phyloP scores from a whole-genome alignment of 305 asterid genomes.

The Solanum aculeatissimum region DNA sequence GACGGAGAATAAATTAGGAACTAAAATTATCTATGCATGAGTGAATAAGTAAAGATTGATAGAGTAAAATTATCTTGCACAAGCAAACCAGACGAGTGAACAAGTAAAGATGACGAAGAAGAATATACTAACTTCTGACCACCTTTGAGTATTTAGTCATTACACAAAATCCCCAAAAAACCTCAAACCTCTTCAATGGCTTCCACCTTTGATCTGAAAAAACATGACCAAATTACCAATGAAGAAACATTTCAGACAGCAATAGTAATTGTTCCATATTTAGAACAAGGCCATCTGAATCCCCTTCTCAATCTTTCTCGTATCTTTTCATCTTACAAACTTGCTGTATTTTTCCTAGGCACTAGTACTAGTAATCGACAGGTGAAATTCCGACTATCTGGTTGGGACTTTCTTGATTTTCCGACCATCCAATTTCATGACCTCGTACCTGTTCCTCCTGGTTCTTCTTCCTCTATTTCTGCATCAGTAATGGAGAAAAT shows the following conservation, averaged over 20 bases:
- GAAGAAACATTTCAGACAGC: not conserved
- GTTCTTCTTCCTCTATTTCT: not conserved
- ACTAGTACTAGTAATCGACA: not conserved
- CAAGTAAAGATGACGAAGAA: too few relatives aligned
- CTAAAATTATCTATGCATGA: too few relatives aligned
- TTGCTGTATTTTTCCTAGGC: not conserved
- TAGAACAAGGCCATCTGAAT: slow-evolving; percentile 2
- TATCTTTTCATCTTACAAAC: not conserved
- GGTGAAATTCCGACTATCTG: not conserved
- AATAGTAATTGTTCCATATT: not conserved
- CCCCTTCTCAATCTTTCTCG: not conserved
- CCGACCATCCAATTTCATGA: not conserved
- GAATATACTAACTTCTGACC: not conserved
- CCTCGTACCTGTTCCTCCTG: not conserved
- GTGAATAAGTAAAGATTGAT: too few relatives aligned
- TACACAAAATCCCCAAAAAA: not conserved
- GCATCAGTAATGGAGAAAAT: not conserved
- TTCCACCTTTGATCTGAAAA: not conserved
- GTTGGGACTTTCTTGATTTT: slow-evolving; percentile 3
- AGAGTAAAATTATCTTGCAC: too few relatives aligned
- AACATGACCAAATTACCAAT: not conserved
- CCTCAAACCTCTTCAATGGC: not conserved
- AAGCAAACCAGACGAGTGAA: too few relatives aligned
- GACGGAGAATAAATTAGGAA: too few relatives aligned
- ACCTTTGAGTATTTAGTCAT: not conserved